Evolutionary conservation across 2,329 filamentous ascomycete species (phyloP), one percentile per base, ranked within the genome.

Genomic region (Botrytis fabae): DNA sequence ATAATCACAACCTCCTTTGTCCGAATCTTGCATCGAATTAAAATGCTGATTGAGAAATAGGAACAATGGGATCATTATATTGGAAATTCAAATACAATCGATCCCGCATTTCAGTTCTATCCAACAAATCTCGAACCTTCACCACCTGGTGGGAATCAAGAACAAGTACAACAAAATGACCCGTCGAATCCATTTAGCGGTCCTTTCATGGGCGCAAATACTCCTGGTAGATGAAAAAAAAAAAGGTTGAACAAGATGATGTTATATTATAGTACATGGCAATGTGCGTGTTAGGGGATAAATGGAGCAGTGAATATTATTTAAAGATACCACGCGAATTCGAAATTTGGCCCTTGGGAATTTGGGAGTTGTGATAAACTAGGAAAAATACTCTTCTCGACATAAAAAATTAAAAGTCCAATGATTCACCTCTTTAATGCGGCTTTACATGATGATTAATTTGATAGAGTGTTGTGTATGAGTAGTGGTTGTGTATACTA

Each of bases 61-160:
- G 88, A 91, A 75, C 89, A 89, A 42, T 92, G 90, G 90, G 90
- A 92, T 79, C 88, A 86, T 10, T 92, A 91, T 77, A 88, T 92
- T 65, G 90, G 92, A 80, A 89, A 87, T 70, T 85, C 87, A 9
- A 84, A 76, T 35, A 64, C 75, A 1, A 70, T 79, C 5, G 80
- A 81, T 72, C 78, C 78, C 12, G 72, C 74, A 2, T 80, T 80
- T 62, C 78, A 79, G 70, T 80, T 80, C 70, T 80, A 80, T 64
- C 77, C 77, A 0, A 74, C 76, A 4, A 74, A 71, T 25, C 70
- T 76, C 32, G 79, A 79, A 59, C 73, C 76, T 62, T 69, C 73
- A 32, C 75, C 75, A 22, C 38, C 75, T 9, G 77, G 74, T 59
- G 61, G 65, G 8, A 76, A 61, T 40, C 75, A 76, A 42, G 35